A percentile compares a stretch with the other conserved stretches of the same genome.
Evolutionary conservation across 2,329 filamentous ascomycete species (phyloP).

Genomic region (Cadophora sp.): DNA sequence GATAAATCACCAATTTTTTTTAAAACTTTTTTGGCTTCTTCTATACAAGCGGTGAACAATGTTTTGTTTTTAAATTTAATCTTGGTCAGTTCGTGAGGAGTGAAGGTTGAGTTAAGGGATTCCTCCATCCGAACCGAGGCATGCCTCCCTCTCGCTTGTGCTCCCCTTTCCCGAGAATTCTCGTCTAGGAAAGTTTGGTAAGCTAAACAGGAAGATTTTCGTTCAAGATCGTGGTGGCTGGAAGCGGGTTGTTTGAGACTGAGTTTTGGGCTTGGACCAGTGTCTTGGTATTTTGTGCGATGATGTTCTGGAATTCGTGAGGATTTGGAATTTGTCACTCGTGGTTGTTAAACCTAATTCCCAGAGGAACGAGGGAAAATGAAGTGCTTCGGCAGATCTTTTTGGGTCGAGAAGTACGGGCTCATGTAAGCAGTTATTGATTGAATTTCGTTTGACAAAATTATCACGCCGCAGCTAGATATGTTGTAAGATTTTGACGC

Average conservation of each 20-base stretch:
- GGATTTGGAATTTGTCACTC: too few species aligned
- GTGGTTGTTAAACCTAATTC: too few species aligned
- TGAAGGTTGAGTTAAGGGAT: background rate
- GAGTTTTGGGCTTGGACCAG: too few species aligned
- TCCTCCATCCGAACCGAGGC: slow-evolving; percentile 8
- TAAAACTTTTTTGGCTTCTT: background rate
- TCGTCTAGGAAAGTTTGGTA: background rate
- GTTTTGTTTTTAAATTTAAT: background rate
- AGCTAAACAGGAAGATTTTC: slow-evolving; percentile 1
- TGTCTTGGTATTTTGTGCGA: too few species aligned
- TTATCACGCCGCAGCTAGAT: too few species aligned
- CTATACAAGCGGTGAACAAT: background rate
- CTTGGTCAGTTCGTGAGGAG: background rate
- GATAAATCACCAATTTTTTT: background rate
- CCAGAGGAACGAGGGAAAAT: too few species aligned
- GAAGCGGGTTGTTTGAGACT: background rate
- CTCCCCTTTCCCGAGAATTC: background rate
- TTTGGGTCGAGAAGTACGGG: too few species aligned
- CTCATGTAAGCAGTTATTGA: too few species aligned
- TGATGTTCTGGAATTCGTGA: too few species aligned
- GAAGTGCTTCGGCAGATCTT: too few species aligned
- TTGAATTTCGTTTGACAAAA: too few species aligned
- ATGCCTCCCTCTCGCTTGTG: slow-evolving; percentile 6
- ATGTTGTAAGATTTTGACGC: too few species aligned
- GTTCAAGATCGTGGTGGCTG: background rate